Evolutionary conservation across 352 stramenopile genomes (phyloP).

Genomic region (Phytophthora kernoviae): DNA sequence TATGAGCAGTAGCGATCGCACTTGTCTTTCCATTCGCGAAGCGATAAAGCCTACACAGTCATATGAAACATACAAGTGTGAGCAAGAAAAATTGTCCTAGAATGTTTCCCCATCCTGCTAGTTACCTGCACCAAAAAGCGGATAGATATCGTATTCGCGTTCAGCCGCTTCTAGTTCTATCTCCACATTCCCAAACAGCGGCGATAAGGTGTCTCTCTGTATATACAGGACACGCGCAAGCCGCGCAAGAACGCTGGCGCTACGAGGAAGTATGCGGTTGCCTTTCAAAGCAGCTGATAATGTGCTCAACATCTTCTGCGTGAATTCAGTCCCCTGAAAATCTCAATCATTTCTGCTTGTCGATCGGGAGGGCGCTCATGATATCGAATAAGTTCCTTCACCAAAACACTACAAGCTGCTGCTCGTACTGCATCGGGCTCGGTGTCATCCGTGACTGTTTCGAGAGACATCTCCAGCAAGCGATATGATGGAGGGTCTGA

Average conservation of each 20-base stretch:
- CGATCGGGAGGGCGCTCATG: conserved; percentile 8
- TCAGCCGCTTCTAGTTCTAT: conserved; percentile 32
- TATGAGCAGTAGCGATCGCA: conserved; percentile 32
- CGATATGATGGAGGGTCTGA: conserved; percentile 11
- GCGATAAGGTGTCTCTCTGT: conserved; percentile 17
- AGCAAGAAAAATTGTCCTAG: background rate
- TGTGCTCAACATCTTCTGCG: conserved; percentile 20
- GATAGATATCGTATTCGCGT: conserved; percentile 39
- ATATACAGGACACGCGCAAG: conserved; percentile 41
- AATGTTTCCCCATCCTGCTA: background rate
- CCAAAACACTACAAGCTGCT: conserved; percentile 39
- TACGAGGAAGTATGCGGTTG: conserved; percentile 32
- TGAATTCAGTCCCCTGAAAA: conserved; percentile 27
- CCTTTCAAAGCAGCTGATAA: conserved; percentile 33
- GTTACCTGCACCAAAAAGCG: conserved; percentile 47
- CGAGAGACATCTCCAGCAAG: conserved; percentile 52
- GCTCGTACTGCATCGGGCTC: conserved; percentile 64
- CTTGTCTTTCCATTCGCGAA: conserved; percentile 43
- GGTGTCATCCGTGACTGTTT: conserved; percentile 50
- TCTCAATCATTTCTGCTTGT: conserved; percentile 22
- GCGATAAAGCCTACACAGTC: conserved; percentile 40
- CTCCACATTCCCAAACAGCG: conserved; percentile 37
- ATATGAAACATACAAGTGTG: background rate
- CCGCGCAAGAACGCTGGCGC: conserved; percentile 27
- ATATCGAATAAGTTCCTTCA: conserved; percentile 34